A percentile compares a stretch with the other conserved stretches of the same genome.
Conservation (phyloP, 805 yeast species). For the Monosporozyma unispora region DNA sequence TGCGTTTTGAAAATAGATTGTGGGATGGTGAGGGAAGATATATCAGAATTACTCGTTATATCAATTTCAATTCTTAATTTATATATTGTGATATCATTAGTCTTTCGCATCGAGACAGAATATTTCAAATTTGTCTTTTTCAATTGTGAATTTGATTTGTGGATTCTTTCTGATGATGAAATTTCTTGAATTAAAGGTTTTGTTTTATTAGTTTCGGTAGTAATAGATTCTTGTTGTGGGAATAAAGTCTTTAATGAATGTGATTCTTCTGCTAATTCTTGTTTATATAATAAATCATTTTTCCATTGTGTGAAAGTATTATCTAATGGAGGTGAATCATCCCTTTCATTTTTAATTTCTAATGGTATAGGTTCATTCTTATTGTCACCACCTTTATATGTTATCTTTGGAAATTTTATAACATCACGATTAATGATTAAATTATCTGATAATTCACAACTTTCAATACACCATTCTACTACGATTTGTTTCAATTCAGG, state of each 20-base stretch:
- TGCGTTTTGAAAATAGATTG: not conserved
- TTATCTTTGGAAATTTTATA: slow-evolving; percentile 60
- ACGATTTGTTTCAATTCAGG: slow-evolving; percentile 52
- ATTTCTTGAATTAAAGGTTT: slow-evolving; percentile 52
- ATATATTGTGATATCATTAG: slow-evolving; percentile 23
- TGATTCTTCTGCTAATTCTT: slow-evolving; percentile 29
- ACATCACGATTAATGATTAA: slow-evolving; percentile 45
- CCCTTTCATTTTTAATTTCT: slow-evolving; percentile 34
- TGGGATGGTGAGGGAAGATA: slow-evolving; percentile 21
- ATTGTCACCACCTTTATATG: slow-evolving; percentile 45
- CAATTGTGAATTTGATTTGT: not conserved
- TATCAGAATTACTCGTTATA: not conserved
- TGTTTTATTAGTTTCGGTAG: not conserved
- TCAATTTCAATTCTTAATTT: slow-evolving; percentile 31
- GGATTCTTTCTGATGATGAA: slow-evolving; percentile 4
- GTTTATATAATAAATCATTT: slow-evolving; percentile 19
- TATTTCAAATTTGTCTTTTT: slow-evolving; percentile 18
- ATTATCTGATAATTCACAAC: slow-evolving; percentile 51
- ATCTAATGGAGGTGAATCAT: slow-evolving; percentile 22
- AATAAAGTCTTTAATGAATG: slow-evolving; percentile 23
- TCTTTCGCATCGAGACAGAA: slow-evolving; percentile 25
- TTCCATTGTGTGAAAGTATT: slow-evolving; percentile 13
- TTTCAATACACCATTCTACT: slow-evolving; percentile 77
- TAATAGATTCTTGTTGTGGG: slow-evolving; percentile 8
- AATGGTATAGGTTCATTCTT: not conserved